phyloP scores from a whole-genome alignment of 148 eudicot species.

The Rhododendron kiyosumense region DNA sequence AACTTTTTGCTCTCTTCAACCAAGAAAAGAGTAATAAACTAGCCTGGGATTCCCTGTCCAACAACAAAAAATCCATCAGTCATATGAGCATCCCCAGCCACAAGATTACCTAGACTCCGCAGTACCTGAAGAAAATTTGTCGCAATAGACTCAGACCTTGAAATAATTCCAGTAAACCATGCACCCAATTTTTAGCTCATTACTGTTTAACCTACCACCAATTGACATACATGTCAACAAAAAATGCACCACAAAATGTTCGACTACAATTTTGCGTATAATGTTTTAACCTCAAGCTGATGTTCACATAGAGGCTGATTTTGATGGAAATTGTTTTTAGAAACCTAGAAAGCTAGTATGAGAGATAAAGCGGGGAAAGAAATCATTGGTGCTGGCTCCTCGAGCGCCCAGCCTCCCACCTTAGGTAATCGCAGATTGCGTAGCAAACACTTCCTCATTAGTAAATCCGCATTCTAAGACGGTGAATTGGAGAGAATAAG shows the following conservation, averaged over 20 bases:
- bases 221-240: not conserved
- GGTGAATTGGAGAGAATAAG: not conserved
- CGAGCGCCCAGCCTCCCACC: not conserved
- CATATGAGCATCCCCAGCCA: slow-evolving; percentile 73
- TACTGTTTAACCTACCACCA: not conserved
- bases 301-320: not conserved
- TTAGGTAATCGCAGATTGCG: not conserved
- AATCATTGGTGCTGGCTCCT: not conserved
- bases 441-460: not conserved
- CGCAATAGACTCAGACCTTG: not conserved
- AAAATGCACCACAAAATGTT: not conserved
- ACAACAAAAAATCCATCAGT: slow-evolving; percentile 50
- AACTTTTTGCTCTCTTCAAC: not conserved
- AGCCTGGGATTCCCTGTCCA: slow-evolving; percentile 71
- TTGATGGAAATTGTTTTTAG: not conserved
- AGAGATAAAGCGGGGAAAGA: too few relatives aligned
- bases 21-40: slow-evolving; percentile 21
- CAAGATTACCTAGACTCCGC: slow-evolving; percentile 89
- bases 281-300: not conserved
- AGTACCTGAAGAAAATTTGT: slow-evolving; percentile 41
- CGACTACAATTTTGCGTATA: not conserved
- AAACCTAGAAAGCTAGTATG: not conserved
- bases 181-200: not conserved
- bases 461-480: not conserved
- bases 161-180: not conserved